Base-by-base conservation (phyloP, 345 rosid species). In the Eucalyptus erythrocorys region DNA sequence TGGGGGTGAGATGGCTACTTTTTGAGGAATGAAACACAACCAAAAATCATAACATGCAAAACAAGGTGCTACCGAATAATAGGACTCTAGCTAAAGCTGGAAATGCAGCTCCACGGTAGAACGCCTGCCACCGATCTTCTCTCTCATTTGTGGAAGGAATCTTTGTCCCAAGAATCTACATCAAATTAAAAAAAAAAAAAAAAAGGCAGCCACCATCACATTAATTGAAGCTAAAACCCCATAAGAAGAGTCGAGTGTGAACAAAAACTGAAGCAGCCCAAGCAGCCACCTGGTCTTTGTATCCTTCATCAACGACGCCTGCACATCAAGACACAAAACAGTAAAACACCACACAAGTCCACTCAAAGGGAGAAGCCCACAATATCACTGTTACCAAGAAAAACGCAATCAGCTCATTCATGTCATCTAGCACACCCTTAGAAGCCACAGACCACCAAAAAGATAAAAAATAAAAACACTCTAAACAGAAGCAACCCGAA, bases 51-150 rank as follows among this genome's bases (percentile, higher is more conserved):
- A 66, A 21, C 11, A n/a, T 88, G 37, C 16, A 85, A 51, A 26
- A 50, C 42, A 21, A 76, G 6, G 88, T 53, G 86, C 81, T 93
- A 96, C 99, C 98, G 85, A 91, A 93, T 55, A 98, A 92, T 89
- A 98, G 91, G 90, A 95, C 93, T 79, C 94, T 91, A 87, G 99
- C 93, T 53, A 98, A 89, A 86, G 95, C 87, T 8, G 95, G 96
- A 90, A 97, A 98, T 57, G 97, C 97, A 91, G 95, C 93, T 51
- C 99, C 98, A 64, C 53, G 86, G 50, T 95, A 98, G 90, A 98
- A 97, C 45, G 91, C 91, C 61, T 64, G 92, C 93, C 94, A 93
- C 92, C 90, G 93, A 57, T 91, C 91, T 13, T 86, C 89, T 91
- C 95, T 95, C 91, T 95, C 95, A 40, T 92, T 89, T 88, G 88